A percentile compares a stretch with the other conserved stretches of the same genome.
Evolutionary conservation across 768 basidiomycete species (phyloP).

Genomic region (Boletus reticulatus): DNA sequence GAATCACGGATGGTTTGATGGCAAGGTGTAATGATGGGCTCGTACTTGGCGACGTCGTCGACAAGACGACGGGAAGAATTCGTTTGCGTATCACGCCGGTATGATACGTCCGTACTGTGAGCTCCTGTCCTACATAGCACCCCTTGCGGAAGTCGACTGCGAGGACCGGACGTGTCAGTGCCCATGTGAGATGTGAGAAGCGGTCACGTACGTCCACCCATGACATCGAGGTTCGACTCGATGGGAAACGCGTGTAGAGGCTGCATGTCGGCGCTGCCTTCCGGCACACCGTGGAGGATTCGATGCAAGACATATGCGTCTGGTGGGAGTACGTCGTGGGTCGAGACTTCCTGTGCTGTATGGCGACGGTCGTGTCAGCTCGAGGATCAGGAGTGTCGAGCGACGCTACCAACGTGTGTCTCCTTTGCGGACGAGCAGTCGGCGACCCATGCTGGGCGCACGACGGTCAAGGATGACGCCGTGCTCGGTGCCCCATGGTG

Average conservation of each 20-base stretch:
- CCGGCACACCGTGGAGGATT: constrained; percentile 81
- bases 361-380: constrained; percentile 4
- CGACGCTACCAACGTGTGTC: constrained; percentile 61
- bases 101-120: constrained; percentile 95
- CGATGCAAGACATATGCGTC: constrained; percentile 77
- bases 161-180: constrained; percentile 4
- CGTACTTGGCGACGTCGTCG: constrained; percentile 21
- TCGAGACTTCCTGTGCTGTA: constrained; percentile 51
- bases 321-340: constrained; percentile 50
- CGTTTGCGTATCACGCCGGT: constrained; percentile 90
- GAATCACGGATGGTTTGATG: constrained; percentile 23
- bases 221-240: constrained; percentile 92
- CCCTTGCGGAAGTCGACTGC: constrained; percentile 96
- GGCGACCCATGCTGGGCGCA: constrained; percentile 74
- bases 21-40: constrained; percentile 19
- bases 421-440: constrained; percentile 69
- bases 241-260: constrained; percentile 85
- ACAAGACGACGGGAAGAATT: constrained; percentile 74
- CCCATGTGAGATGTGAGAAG: not conserved
- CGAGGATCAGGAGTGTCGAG: not conserved
- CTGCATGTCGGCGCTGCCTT: constrained; percentile 74
- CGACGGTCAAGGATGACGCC: constrained; percentile 58
- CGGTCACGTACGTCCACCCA: constrained; percentile 78
- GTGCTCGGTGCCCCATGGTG: constrained; percentile 63
- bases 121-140: constrained; percentile 96